These are phyloP conservation scores for Globisporangium ultimum DNA, from an alignment of 352 stramenopile genomes.

Conservation along the genomic window DNA sequence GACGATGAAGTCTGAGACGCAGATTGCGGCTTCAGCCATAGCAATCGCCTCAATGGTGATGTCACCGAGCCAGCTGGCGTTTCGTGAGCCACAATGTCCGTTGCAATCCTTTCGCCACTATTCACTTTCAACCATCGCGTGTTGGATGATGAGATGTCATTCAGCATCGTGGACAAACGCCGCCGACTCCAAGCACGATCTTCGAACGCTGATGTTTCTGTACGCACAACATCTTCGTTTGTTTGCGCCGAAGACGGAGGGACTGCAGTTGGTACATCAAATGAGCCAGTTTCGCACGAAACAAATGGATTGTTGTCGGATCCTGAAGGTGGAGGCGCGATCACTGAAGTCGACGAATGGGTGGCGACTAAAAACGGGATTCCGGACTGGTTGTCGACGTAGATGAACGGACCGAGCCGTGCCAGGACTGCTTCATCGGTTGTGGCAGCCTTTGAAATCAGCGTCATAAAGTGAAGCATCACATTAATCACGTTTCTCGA, in stretches of 20 bases:
- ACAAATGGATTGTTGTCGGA: constrained; percentile 8
- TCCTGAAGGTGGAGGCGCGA: constrained; percentile 14
- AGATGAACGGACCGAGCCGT: constrained; percentile 77
- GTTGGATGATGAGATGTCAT: constrained; percentile 68
- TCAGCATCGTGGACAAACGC: constrained; percentile 67
- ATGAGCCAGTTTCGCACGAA: constrained; percentile 25
- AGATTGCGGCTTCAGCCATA: constrained; percentile 80
- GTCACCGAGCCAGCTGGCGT: constrained; percentile 79
- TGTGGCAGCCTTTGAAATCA: constrained; percentile 61
- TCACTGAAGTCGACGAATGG: constrained; percentile 27
- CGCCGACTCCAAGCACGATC: constrained; percentile 54
- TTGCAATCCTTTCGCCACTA: constrained; percentile 64
- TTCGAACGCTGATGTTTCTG: constrained; percentile 43
- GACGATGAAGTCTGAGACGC: constrained; percentile 28
- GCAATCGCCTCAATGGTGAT: constrained; percentile 60
- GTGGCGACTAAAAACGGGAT: constrained; percentile 82
- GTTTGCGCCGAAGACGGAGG: constrained; percentile 25
- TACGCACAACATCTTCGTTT: constrained; percentile 44
- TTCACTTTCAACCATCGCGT: constrained; percentile 67
- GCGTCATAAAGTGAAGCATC: constrained; percentile 65
- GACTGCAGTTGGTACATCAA: constrained; percentile 54
- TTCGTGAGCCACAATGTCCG: constrained; percentile 79
- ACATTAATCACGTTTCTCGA: constrained; percentile 84
- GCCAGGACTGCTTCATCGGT: constrained; percentile 35
- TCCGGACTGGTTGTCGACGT: constrained; percentile 84